Conservation (phyloP, 108 stramenopile species). For the Skeletonema menzelii region DNA sequence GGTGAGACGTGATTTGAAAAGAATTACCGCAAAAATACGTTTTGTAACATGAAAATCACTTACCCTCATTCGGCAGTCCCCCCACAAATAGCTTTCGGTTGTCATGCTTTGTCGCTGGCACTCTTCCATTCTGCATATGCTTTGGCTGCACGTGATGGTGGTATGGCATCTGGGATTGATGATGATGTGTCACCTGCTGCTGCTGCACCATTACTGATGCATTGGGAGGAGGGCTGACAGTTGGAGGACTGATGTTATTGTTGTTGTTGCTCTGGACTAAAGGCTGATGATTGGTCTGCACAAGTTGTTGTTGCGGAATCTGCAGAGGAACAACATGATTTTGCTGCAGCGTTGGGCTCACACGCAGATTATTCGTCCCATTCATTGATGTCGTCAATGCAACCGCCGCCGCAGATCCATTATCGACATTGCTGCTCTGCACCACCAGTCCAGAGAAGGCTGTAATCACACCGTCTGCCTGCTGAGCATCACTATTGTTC, state of each 20-base stretch:
- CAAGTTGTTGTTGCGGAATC: neutral
- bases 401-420: neutral
- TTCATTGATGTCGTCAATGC: neutral
- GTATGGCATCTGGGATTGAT: neutral
- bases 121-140: slow-evolving; percentile 15
- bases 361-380: too few species aligned
- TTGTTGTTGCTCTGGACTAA: too few species aligned
- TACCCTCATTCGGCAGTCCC: slow-evolving; percentile 63
- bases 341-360: too few species aligned
- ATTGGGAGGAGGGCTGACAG: neutral
- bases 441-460: neutral
- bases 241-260: neutral
- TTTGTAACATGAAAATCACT: slow-evolving; percentile 12
- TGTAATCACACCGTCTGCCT: neutral
- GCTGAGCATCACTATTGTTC: neutral
- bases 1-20: too few species aligned
- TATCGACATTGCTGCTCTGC: neutral
- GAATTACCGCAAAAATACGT: too few species aligned
- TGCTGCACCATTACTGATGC: neutral
- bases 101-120: slow-evolving; percentile 64
- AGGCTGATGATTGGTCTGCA: neutral
- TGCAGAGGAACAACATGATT: too few species aligned
- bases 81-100: slow-evolving; percentile 78
- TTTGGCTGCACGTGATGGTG: slow-evolving; percentile 2
- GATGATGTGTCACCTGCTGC: too few species aligned